These are phyloP conservation scores for Prunus mira DNA, from an alignment of 306 rosid species.

Conservation along the genomic window DNA sequence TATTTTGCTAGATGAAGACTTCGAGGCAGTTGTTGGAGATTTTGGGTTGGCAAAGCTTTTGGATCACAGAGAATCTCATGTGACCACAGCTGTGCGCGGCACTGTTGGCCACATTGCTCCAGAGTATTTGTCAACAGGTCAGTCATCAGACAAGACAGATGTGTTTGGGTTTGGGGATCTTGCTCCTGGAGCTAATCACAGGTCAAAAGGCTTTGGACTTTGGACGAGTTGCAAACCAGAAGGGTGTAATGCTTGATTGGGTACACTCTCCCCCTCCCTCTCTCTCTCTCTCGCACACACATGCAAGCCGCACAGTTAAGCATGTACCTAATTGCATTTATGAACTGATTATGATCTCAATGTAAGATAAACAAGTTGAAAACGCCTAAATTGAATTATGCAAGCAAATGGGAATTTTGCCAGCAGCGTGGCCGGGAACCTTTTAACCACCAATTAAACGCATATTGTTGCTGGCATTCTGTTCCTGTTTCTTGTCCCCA, in stretches of 20 bases:
- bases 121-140: constrained; percentile 92
- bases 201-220: constrained; percentile 97
- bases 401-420: no score
- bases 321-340: background rate
- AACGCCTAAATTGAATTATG: background rate
- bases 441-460: constrained; percentile 8
- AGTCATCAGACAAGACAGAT: constrained; percentile 95
- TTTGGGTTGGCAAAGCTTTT: constrained; percentile 96
- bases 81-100: constrained; percentile 97
- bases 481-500: background rate
- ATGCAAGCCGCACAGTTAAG: no score
- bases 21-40: constrained; percentile 97
- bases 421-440: background rate
- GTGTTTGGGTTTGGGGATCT: constrained; percentile 98
- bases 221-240: constrained; percentile 91
- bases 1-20: constrained; percentile 89
- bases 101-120: constrained; percentile 98
- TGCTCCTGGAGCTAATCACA: constrained; percentile 90
- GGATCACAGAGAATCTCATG: constrained; percentile 96
- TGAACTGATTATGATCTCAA: background rate
- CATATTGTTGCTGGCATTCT: constrained; percentile 8
- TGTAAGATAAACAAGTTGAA: background rate
- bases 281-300: background rate
- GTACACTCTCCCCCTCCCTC: constrained; percentile 31
- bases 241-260: constrained; percentile 97